Evolutionary conservation across 1,284 basidiomycete genomes (phyloP).

Genomic region (Calocybe gambosa): DNA sequence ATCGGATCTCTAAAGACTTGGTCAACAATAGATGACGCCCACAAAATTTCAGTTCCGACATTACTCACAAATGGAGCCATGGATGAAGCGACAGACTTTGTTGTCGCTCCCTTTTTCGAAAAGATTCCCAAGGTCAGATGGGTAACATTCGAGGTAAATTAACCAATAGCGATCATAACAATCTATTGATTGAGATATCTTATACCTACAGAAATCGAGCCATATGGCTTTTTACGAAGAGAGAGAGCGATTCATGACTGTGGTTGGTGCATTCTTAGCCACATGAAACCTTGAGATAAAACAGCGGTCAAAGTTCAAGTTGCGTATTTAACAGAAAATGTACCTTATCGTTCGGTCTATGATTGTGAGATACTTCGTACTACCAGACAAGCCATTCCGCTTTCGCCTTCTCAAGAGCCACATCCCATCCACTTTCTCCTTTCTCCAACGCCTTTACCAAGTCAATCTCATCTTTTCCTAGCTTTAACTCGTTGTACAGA

Average conservation of each 20-base stretch:
- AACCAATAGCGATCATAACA: background rate
- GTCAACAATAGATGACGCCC: slow-evolving; percentile 37
- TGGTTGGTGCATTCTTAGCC: background rate
- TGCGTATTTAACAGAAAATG: too few species aligned
- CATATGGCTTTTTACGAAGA: background rate
- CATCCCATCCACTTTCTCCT: slow-evolving; percentile 6
- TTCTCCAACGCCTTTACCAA: slow-evolving; percentile 4
- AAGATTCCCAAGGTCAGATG: slow-evolving; percentile 40
- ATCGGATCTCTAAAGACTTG: slow-evolving; percentile 44
- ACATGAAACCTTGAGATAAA: background rate
- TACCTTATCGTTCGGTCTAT: too few species aligned
- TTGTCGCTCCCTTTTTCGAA: slow-evolving; percentile 39
- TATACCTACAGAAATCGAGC: background rate
- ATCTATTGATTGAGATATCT: background rate
- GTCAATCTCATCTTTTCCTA: slow-evolving; percentile 9
- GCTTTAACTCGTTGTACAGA: slow-evolving; percentile 8
- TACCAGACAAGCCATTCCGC: slow-evolving; percentile 8
- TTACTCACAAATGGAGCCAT: slow-evolving; percentile 46
- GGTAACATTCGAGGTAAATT: slow-evolving; percentile 19
- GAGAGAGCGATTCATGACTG: background rate
- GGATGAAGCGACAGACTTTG: slow-evolving; percentile 44
- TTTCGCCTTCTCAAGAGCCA: slow-evolving; percentile 3
- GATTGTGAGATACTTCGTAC: background rate
- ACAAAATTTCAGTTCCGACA: slow-evolving; percentile 41
- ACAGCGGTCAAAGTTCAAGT: too few species aligned